Evolutionary conservation across 2,329 filamentous ascomycete species (phyloP).

Genomic region (Talaromyces funiculosus): DNA sequence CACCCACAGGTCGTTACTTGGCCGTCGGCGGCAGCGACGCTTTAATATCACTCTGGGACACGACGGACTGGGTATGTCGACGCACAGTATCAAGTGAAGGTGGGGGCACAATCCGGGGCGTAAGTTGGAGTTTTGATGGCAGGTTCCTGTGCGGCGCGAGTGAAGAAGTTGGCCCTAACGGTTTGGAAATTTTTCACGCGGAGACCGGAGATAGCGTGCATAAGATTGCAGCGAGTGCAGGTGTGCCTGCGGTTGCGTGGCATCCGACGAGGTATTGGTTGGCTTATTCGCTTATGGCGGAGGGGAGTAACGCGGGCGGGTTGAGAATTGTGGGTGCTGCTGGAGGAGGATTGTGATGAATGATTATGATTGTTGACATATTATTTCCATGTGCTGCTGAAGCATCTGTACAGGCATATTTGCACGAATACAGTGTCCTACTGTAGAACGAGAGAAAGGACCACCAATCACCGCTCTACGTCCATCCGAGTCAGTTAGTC

Average conservation of each 20-base stretch:
- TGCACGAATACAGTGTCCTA: too few relatives aligned
- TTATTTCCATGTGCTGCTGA: background rate
- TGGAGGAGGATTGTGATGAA: constrained; percentile 32
- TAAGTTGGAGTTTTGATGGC: constrained; percentile 49
- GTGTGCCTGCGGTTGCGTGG: constrained; percentile 45
- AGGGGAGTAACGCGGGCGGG: constrained; percentile 38
- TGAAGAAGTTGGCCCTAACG: constrained; percentile 41
- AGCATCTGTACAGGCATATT: background rate
- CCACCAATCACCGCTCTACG: too few relatives aligned
- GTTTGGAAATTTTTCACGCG: constrained; percentile 47
- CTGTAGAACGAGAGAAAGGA: too few relatives aligned
- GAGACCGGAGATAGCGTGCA: constrained; percentile 46
- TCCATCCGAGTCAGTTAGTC: too few relatives aligned
- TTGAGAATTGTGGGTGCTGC: constrained; percentile 46
- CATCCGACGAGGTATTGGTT: constrained; percentile 47
- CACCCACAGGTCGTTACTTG: constrained; percentile 45
- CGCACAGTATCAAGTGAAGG: constrained; percentile 43
- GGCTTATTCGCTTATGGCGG: constrained; percentile 43
- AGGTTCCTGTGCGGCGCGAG: constrained; percentile 45
- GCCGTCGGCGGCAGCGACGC: constrained; percentile 46
- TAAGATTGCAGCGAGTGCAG: constrained; percentile 38
- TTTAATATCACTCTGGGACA: constrained; percentile 48
- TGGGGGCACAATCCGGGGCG: constrained; percentile 41
- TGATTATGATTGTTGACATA: background rate
- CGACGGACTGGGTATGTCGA: constrained; percentile 46